Evolutionary conservation across 2,329 filamentous ascomycete genomes (phyloP).

Genomic region (Colletotrichum sojae): DNA sequence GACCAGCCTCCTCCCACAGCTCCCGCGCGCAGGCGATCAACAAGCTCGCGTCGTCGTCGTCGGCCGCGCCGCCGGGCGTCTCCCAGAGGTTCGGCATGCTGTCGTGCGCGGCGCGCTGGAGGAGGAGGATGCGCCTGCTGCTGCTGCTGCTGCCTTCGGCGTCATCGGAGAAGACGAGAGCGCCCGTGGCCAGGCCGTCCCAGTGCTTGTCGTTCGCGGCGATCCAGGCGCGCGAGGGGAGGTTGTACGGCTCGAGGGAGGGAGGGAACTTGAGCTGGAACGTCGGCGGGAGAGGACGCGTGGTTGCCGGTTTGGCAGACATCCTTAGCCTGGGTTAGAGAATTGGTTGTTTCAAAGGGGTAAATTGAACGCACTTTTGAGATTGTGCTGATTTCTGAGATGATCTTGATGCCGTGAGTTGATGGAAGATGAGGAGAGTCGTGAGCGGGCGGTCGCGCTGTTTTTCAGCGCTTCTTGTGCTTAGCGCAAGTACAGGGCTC

Average conservation of each 20-base stretch:
- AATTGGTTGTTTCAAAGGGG: no score
- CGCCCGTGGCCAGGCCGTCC: conserved; percentile 50
- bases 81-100: conserved; percentile 64
- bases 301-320: background rate
- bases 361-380: no score
- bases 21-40: conserved; percentile 62
- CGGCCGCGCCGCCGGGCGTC: conserved; percentile 63
- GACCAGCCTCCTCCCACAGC: conserved; percentile 62
- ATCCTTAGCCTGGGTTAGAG: background rate
- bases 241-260: conserved; percentile 41
- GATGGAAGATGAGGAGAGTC: background rate
- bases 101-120: conserved; percentile 62
- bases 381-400: no score
- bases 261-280: conserved; percentile 39
- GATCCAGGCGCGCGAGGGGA: conserved; percentile 41
- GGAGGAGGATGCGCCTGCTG: conserved; percentile 55
- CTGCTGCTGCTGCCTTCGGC: conserved; percentile 4
- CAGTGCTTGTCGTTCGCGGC: conserved; percentile 28
- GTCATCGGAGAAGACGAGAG: conserved; percentile 52
- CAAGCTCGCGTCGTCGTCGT: conserved; percentile 57
- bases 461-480: background rate
- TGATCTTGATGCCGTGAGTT: background rate
- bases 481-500: no score
- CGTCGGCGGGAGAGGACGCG: conserved; percentile 25
- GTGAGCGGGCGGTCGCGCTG: background rate